These are phyloP conservation scores for Hypomyces perniciosus DNA, from an alignment of 2,329 filamentous ascomycete species.

Conservation along the genomic window DNA sequence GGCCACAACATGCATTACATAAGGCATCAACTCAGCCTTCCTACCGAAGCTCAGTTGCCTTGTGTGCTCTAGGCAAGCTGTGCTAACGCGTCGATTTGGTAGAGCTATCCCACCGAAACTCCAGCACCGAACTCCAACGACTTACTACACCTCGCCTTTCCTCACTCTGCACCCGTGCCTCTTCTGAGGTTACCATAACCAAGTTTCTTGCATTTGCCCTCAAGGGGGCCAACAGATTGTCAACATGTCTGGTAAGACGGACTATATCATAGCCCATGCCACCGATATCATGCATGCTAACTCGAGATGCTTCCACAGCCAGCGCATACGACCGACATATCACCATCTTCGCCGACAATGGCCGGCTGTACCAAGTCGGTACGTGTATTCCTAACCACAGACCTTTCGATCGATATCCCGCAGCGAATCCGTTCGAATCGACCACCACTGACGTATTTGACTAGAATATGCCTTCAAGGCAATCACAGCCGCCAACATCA, in stretches of 20 bases:
- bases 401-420: neutral
- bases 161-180: neutral
- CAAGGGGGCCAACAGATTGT: conserved; percentile 19
- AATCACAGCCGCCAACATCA: conserved; percentile 98
- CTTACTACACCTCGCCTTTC: conserved; percentile 8
- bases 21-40: conserved; percentile 31
- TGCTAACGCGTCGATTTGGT: conserved; percentile 37
- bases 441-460: conserved; percentile 18
- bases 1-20: conserved; percentile 27
- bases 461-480: conserved; percentile 99
- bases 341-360: conserved; percentile 99
- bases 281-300: conserved; percentile 22
- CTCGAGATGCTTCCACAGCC: conserved; percentile 25
- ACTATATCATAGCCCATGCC: conserved; percentile 13
- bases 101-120: conserved; percentile 15
- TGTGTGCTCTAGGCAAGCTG: conserved; percentile 41
- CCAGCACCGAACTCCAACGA: conserved; percentile 3
- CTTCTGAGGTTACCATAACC: conserved; percentile 2
- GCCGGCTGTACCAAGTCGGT: conserved; percentile 99
- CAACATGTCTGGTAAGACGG: conserved; percentile 48
- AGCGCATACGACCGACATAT: conserved; percentile 98
- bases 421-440: neutral
- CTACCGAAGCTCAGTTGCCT: conserved; percentile 20
- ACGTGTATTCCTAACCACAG: conserved; percentile 36
- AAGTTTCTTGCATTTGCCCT: conserved; percentile 6